Evolutionary conservation across 2,329 filamentous ascomycete species (phyloP), one percentile per base, ranked within the genome.

Genomic region (Fusarium sp.): DNA sequence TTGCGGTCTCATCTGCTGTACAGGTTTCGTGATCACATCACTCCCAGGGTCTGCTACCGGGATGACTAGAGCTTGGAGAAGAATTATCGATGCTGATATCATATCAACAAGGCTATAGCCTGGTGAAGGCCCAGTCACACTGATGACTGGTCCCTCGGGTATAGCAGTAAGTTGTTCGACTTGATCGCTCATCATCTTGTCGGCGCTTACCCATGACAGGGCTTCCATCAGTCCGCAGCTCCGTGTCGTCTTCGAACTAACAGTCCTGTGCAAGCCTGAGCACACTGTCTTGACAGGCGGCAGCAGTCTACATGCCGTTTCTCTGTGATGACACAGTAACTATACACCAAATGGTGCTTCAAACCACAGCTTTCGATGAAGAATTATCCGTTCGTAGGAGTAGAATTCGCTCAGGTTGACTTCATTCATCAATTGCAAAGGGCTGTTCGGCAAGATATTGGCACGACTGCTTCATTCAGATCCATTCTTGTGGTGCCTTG

Each of bases 191-290:
- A 27, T 35, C 20, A 46, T 43, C 15, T 51, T 32, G 11, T 32
- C n/a, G 13, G 30, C 13, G 22, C 32, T 50, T 7, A n/a, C 9
- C 11, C 13, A 13, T 22, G 32, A 17, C n/a, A 41, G 20, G 23
- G 7, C 25, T 23, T 5, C 25, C 33, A 15, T 20, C 14, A n/a
- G 39, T 65, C 23, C 35, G 53, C 40, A 17, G 47, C 17, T 33
- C 30, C 30, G 10, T 15, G 6, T 33, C 30, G 30, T 33, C 44
- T 62, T 41, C 51, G 53, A 17, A n/a, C 17, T 8, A 17, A n/a
- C 33, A 17, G 33, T n/a, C 33, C 46, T 60, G 25, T 49, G 41
- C 27, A 14, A 54, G n/a, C 10, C 44, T 41, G 46, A 49, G 52
- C 22, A 20, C 23, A 35, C 13, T 17, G 15, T 25, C 13, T 30